Base-by-base conservation (phyloP, 2,329 filamentous ascomycete genomes). In the Paraphaeosphaeria sporulosa region DNA sequence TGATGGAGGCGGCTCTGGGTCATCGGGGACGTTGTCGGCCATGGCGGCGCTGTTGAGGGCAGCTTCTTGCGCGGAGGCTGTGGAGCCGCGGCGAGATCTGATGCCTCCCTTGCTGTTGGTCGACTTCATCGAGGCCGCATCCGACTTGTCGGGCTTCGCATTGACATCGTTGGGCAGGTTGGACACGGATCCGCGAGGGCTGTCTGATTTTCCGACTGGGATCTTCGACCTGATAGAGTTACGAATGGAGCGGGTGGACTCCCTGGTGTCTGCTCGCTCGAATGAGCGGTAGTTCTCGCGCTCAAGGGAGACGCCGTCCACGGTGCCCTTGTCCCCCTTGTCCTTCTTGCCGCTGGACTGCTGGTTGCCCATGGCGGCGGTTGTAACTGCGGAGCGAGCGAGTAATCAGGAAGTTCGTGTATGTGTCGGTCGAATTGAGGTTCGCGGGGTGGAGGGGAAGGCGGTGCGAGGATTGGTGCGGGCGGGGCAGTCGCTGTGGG, bases 241-340 rank as follows among this genome's bases (percentile, higher is more conserved):
- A 68, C 92, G 88, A 78, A 97, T 89, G 4, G 94, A 97, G 66
- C 93, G 90, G 34, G 90, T 88, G 7, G 93, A 97, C 67, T 97
- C 94, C 77, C 94, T 94, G 30, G 94, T 98, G 76, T 98, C 94
- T 58, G 93, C 93, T 76, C 91, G 90, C 80, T 90, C 91, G 76
- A 98, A 94, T 30, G 94, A 97, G 30, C 94, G 94, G 78, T 95
- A 96, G 65, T 76, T 74, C 57, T 78, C 76, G 32, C 92, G 91
- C 78, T 93, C 90, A 60, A 97, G 82, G 62, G 86, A 83, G 40
- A 91, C 87, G 65, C 80, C 82, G 59, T 81, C 80, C 60, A 79
- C 76, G 54, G 77, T 76, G 44, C 82, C 82, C 59, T 80, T 80
- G 30, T 76, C 70, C 60, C 80, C 79, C 60, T 77, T 79, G 60